Evolutionary conservation across 495 filamentous ascomycete species (phyloP).

Genomic region (Penicillium egyptiacum): DNA sequence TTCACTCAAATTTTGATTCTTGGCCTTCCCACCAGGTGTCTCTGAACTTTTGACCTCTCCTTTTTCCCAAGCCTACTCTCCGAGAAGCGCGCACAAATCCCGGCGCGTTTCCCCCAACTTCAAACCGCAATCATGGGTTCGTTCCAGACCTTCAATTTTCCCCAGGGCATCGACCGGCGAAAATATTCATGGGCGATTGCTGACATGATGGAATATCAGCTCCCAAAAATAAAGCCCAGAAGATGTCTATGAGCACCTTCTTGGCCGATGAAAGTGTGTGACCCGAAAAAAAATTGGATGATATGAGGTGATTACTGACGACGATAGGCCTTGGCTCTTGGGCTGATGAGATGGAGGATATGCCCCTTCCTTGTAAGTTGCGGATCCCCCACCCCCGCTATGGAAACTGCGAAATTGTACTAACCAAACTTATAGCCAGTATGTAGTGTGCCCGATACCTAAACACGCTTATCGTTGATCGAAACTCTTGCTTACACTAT

Average conservation of each 20-base stretch:
- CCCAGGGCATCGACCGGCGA: neutral
- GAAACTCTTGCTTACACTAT: constrained; percentile 13
- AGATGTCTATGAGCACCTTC: constrained; percentile 92
- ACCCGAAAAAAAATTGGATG: constrained; percentile 13
- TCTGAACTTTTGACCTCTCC: constrained; percentile 23
- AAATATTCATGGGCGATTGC: constrained; percentile 23
- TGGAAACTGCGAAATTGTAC: constrained; percentile 13
- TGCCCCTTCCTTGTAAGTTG: constrained; percentile 67
- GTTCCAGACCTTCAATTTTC: constrained; percentile 35
- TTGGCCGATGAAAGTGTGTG: constrained; percentile 79
- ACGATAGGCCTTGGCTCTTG: constrained; percentile 83
- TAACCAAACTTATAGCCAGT: constrained; percentile 40
- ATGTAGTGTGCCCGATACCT: constrained; percentile 23
- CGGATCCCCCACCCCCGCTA: constrained; percentile 16
- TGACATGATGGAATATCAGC: constrained; percentile 32
- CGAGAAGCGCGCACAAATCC: constrained; percentile 48
- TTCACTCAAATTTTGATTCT: constrained; percentile 15
- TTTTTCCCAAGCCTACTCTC: constrained; percentile 23
- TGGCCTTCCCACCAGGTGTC: constrained; percentile 18
- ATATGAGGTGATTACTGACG: constrained; percentile 33
- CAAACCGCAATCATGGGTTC: constrained; percentile 84
- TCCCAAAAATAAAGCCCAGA: constrained; percentile 80
- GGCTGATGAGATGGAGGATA: constrained; percentile 97
- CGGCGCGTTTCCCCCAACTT: constrained; percentile 47
- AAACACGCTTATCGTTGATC: constrained; percentile 3